Base-by-base conservation (phyloP, 2,329 filamentous ascomycete species). In the Trichoderma sp. region DNA sequence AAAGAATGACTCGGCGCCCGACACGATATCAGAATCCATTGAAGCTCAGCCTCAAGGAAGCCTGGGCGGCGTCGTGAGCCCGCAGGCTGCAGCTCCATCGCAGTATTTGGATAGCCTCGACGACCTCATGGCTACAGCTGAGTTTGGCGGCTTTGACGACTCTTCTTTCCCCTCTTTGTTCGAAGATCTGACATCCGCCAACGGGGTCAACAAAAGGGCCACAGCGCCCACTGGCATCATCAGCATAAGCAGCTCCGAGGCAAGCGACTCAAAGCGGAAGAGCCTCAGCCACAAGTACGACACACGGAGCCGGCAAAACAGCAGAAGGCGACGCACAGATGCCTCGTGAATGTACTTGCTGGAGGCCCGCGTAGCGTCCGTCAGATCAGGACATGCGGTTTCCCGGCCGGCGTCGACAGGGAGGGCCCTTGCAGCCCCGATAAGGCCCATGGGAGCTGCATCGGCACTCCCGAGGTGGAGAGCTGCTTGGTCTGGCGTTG, bases 391-490 rank as follows among this genome's bases (percentile, higher is more conserved):
- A 54, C 60, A 55, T 45, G 50, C 50, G 28, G 60, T 47, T 63
- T 50, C 50, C 50, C 60, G 50, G 50, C 26, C 24, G 50, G 48
- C 47, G 41, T 54, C 12, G 50, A 54, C 60, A 41, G 39, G 60
- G 60, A 44, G 47, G 26, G 48, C 50, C 60, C 60, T 55, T 55
- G 50, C 41, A 47, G 50, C 26, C 9, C 44, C 60, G 60, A 63
- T 55, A 63, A 63, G 50, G 50, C 50, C 60, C 50, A 45, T 63
- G 50, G 34, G n/a, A 51, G 60, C 60, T 63, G 44, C 63, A 59
- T 65, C 63, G 63, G 63, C 63, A 60, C 63, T 60, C 63, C 63
- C 63, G 63, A 58, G 56, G 54, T 58, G 63, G 56, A 65, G 63
- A 58, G 60, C 60, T 24, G 41, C 19, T 34, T 55, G 55, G 60